Base-by-base conservation (phyloP, 139 green algal genomes). In the Mychonastes homosphaera region DNA sequence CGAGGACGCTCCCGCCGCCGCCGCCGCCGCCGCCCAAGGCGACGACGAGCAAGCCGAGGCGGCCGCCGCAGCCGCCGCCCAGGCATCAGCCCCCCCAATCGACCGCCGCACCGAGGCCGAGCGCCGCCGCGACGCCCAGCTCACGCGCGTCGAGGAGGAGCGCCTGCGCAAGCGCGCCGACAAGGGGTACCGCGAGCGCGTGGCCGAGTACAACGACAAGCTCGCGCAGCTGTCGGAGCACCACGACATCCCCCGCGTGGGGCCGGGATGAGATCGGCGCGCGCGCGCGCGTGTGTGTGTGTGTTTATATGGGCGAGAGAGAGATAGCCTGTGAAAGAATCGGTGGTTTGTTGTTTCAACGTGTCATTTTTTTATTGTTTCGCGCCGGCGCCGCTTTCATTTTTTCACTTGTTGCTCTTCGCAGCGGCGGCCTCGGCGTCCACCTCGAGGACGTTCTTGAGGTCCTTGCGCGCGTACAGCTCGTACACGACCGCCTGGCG, bases 171-270 rank as follows among this genome's bases (percentile, higher is more conserved):
- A 88, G 66, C 39, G 72, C 19, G 85, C 84, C 1, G 8, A 40
- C 12, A 94, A 95, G 72, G 84, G 74, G 3, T 86, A 96, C 51
- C 64, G 73, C 32, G 83, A 95, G 24, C 72, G 77, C 9, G 73
- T 96, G 29, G 84, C 84, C 56, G 82, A 91, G 3, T 91, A 87
- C 63, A 94, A 94, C 66, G 79, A 84, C 24, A 73, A 91, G 54
- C 69, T 94, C 26, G 67, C 76, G 4, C 75, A 75, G 24, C 61
- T 94, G 6, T 81, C 64, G 0, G 85, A 94, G 69, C 85, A 94
- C 69, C 80, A 94, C 53, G 85, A 94, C 56, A 94, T 94, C 28
- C 85, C 85, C 0, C 84, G 85, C 46, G 85, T 93, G 7, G 81
- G 84, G 0, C 82, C 82, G 28, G 82, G 82, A 15, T 89, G 69